These are phyloP conservation scores for Phaffia australis DNA, from an alignment of 768 basidiomycete genomes.

Conservation along the genomic window DNA sequence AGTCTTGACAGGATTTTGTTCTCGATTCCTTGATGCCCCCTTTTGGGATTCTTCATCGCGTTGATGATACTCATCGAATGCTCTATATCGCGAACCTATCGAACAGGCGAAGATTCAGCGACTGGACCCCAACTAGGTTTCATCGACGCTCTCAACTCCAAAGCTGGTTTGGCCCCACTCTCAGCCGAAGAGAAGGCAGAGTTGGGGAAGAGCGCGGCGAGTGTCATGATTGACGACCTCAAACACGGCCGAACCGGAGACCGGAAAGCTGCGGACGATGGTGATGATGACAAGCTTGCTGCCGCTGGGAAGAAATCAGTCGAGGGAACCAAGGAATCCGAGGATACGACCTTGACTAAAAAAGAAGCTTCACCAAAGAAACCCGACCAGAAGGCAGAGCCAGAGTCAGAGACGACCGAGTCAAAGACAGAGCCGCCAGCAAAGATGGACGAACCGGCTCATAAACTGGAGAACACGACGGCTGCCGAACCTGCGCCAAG, in stretches of 20 bases:
- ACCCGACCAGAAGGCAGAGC: too few relatives aligned
- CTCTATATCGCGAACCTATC: too few relatives aligned
- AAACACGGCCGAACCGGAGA: slow-evolving; percentile 29
- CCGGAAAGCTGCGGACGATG: not conserved
- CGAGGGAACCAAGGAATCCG: not conserved
- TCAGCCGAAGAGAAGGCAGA: slow-evolving; percentile 27
- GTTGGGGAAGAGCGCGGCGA: slow-evolving; percentile 35
- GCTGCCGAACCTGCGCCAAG: not conserved
- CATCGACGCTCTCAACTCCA: slow-evolving; percentile 32
- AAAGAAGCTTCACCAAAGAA: not conserved
- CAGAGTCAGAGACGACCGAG: too few relatives aligned
- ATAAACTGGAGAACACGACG: slow-evolving; percentile 11
- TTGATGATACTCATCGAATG: too few relatives aligned
- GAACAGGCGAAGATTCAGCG: slow-evolving; percentile 32
- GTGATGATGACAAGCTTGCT: not conserved
- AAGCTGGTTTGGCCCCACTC: slow-evolving; percentile 25
- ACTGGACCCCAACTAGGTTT: slow-evolving; percentile 34
- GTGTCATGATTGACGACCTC: slow-evolving; percentile 35
- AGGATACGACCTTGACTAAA: not conserved
- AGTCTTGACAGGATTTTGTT: too few relatives aligned
- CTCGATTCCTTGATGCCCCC: too few relatives aligned
- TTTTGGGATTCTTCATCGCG: too few relatives aligned
- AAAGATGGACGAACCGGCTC: slow-evolving; percentile 1
- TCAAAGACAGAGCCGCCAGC: not conserved
- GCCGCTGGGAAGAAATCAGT: slow-evolving; percentile 10